Conservation (phyloP, 2,329 filamentous ascomycete species). For the Claviceps maximensis region DNA sequence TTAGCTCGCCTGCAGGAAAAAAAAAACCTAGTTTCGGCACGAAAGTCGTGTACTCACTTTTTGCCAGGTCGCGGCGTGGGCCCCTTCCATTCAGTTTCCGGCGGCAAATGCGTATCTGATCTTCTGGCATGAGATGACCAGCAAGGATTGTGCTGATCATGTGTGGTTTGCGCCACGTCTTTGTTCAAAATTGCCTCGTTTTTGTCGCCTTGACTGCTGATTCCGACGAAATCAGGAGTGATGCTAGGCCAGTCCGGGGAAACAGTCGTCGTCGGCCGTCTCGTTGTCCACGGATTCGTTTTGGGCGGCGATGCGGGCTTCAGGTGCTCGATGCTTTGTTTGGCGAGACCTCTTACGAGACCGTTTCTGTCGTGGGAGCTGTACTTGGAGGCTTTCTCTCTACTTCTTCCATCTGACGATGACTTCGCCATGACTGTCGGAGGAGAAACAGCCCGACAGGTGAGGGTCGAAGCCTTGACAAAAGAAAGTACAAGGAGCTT, state of each 20-base stretch:
- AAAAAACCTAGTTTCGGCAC: not conserved
- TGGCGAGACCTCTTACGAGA: not conserved
- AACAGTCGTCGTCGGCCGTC: not conserved
- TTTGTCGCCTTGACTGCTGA: not conserved
- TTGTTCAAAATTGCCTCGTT: not conserved
- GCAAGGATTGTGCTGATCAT: not conserved
- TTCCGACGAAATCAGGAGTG: constrained; percentile 1
- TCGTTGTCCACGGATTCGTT: constrained; percentile 18
- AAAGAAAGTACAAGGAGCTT: not conserved
- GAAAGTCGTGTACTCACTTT: constrained; percentile 9
- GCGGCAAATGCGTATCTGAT: not conserved
- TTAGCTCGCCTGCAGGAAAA: not conserved
- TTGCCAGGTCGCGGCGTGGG: constrained; percentile 16
- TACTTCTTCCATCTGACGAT: not conserved
- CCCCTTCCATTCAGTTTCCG: constrained; percentile 14
- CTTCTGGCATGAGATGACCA: not conserved
- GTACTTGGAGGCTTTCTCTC: constrained; percentile 3
- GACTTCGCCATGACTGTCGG: not conserved
- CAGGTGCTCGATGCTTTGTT: constrained; percentile 7
- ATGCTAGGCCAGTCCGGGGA: constrained; percentile 1
- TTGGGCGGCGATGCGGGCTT: constrained; percentile 21
- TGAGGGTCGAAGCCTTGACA: not conserved
- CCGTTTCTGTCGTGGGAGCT: constrained; percentile 15
- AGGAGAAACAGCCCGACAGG: not conserved
- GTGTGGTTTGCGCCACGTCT: not conserved